Base-by-base conservation (phyloP, 2,329 filamentous ascomycete genomes). In the Fusarium sp. region DNA sequence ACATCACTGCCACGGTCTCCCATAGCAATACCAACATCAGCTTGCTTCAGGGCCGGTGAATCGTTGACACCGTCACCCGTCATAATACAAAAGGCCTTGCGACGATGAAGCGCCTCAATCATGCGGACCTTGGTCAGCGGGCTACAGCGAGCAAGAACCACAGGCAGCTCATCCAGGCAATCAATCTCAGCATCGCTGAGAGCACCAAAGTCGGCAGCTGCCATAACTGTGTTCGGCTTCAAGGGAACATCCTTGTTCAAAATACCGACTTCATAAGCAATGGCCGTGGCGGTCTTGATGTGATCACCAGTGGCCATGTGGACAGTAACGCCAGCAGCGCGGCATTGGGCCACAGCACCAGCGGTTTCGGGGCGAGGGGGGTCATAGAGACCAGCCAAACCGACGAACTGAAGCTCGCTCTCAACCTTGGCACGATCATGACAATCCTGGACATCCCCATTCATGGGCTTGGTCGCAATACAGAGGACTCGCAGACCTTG, bases 11-110 rank as follows among this genome's bases (percentile, higher is more conserved):
- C 89, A 37, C 86, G 81, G 61, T 86, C 79, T 43, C 88, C 88
- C 88, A 91, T 92, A 61, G 88, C 88, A 64, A 92, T 91, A 68
- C 89, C 89, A 14, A 92, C 88, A 68, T 92, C 88, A 6, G 89
- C 86, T 66, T 87, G 84, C 72, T 90, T 90, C 23, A 92, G 80
- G 1, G 88, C 88, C 1, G 89, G 89, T 13, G 87, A 88, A 73
- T 92, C 89, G 71, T 92, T 92, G 65, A 91, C 88, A 65, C 89
- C 88, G 57, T 91, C 88, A 66, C 89, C 89, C 37, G 88, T 91
- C 87, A 91, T 91, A 64, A 88, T 88, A 65, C 85, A 89, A 72
- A 90, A 91, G 2, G 82, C 82, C 54, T 84, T 82, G 50, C 88
- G 84, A 29, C 88, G 82, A 65, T 90, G 87, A 55, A 91, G 81